A percentile compares a stretch with the other conserved stretches of the same genome.
phyloP scores from a whole-genome alignment of 2,329 filamentous ascomycete genomes.

The Colletotrichum truncatum region DNA sequence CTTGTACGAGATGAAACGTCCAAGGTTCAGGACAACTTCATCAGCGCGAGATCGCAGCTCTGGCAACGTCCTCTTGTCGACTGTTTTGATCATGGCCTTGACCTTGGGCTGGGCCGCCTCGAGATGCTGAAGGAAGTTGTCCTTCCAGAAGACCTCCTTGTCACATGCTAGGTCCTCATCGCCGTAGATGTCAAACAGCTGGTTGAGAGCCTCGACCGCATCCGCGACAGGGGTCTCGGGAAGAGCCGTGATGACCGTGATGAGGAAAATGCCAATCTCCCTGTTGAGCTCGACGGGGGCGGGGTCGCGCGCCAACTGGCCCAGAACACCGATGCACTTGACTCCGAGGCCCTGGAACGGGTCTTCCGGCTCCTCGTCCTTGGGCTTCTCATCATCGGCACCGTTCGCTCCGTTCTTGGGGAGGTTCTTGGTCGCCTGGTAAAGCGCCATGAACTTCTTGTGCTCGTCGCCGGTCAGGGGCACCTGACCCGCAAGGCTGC shows the following conservation, averaged over 20 bases:
- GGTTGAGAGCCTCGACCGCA: conserved; percentile 70
- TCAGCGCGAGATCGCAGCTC: conserved; percentile 69
- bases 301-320: conserved; percentile 67
- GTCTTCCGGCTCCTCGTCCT: conserved; percentile 50
- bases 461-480: conserved; percentile 64
- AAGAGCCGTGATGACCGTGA: conserved; percentile 61
- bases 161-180: conserved; percentile 69
- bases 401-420: conserved; percentile 19
- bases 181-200: conserved; percentile 74
- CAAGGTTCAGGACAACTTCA: conserved; percentile 68
- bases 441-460: conserved; percentile 71
- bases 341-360: conserved; percentile 71
- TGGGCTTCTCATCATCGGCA: conserved; percentile 7
- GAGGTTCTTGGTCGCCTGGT: conserved; percentile 63
- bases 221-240: conserved; percentile 66
- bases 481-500: conserved; percentile 57
- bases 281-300: conserved; percentile 64
- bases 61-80: conserved; percentile 66
- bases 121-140: conserved; percentile 67
- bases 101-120: conserved; percentile 63
- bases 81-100: conserved; percentile 64
- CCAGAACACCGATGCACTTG: conserved; percentile 74
- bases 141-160: conserved; percentile 70
- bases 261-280: conserved; percentile 70
- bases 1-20: conserved; percentile 72